Conservation (phyloP, 1,284 basidiomycete genomes). For the Melampsora abietis-canadensis region DNA sequence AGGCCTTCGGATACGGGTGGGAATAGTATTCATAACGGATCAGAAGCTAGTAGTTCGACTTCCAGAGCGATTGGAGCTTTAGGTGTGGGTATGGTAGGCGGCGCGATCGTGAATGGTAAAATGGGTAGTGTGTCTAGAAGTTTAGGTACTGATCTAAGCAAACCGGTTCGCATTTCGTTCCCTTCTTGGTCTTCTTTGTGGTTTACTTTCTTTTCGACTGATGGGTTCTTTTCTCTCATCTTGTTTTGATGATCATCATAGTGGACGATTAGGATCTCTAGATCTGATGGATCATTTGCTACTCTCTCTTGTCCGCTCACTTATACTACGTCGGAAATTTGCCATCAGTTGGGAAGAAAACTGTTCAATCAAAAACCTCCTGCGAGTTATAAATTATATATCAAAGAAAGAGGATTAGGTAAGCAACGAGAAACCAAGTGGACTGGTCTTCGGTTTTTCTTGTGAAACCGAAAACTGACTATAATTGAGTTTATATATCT, state of each 20-base stretch:
- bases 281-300: conserved; percentile 70
- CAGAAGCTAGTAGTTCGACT: conserved; percentile 16
- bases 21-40: conserved; percentile 29
- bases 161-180: conserved; percentile 41
- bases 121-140: conserved; percentile 8
- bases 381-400: conserved; percentile 70
- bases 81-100: conserved; percentile 6
- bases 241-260: background rate
- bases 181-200: no score
- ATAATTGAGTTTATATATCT: background rate
- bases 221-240: background rate
- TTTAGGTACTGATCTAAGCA: conserved; percentile 10
- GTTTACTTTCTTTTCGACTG: no score
- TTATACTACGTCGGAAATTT: conserved; percentile 70
- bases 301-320: conserved; percentile 65
- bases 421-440: conserved; percentile 46
- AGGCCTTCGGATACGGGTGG: conserved; percentile 38
- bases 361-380: conserved; percentile 49
- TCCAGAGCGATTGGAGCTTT: background rate
- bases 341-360: conserved; percentile 64
- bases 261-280: conserved; percentile 67
- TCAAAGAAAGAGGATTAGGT: conserved; percentile 81
- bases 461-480: background rate
- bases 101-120: conserved; percentile 26
- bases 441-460: conserved; percentile 1